phyloP scores from a whole-genome alignment of 78 protist species.

The Chrysochromulina tobinii region DNA sequence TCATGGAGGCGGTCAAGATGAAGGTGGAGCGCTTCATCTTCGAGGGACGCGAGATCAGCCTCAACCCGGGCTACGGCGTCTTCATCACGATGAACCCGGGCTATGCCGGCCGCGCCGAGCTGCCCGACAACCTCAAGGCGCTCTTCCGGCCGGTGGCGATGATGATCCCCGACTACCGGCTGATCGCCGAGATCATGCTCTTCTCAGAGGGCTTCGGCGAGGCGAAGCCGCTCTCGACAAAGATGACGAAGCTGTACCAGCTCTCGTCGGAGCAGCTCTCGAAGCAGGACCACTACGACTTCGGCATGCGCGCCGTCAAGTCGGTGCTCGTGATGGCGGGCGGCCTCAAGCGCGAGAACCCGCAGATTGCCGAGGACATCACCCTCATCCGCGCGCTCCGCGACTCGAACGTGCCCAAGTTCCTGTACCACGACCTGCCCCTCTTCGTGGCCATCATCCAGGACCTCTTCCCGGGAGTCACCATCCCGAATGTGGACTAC shows the following conservation, averaged over 20 bases:
- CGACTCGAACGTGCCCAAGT: conserved; percentile 77
- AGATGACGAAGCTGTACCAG: conserved; percentile 65
- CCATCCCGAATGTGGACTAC: conserved; percentile 44
- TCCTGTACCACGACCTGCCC: conserved; percentile 62
- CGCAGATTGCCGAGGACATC: conserved; percentile 66
- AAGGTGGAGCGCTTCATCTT: conserved; percentile 38
- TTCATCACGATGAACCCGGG: conserved; percentile 88
- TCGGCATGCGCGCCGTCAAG: conserved; percentile 91
- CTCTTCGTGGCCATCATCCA: conserved; percentile 67
- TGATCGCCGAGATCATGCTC: conserved; percentile 64
- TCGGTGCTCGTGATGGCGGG: conserved; percentile 84
- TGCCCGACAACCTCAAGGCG: conserved; percentile 92
- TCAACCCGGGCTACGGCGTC: conserved; percentile 62
- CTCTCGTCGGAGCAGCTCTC: conserved; percentile 77
- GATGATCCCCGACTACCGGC: conserved; percentile 59
- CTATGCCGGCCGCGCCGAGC: conserved; percentile 74
- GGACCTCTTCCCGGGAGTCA: conserved; percentile 71
- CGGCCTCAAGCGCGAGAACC: conserved; percentile 56
- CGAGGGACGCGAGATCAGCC: conserved; percentile 59
- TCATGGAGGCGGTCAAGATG: conserved; percentile 46
- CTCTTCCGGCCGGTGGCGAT: conserved; percentile 61
- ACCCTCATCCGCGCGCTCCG: conserved; percentile 53
- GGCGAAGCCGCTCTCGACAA: conserved; percentile 46
- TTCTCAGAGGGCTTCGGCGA: conserved; percentile 54
- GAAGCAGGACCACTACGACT: conserved; percentile 80